Conservation (phyloP, 2,329 filamentous ascomycete genomes). For the Phialophora macrospora region DNA sequence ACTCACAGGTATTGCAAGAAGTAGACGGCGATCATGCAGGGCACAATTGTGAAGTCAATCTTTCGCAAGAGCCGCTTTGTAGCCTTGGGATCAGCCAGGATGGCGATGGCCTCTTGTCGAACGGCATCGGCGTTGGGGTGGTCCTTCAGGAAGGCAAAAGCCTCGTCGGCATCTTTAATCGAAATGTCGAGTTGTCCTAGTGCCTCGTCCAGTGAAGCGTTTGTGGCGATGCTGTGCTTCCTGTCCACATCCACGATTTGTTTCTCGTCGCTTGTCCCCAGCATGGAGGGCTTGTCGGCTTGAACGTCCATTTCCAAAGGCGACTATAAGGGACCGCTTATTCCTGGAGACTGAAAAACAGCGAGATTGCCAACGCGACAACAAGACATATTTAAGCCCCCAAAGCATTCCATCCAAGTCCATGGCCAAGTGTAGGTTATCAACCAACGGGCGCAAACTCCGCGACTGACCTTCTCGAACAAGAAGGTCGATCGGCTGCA, state of each 20-base stretch:
- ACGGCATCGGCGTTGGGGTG: conserved; percentile 33
- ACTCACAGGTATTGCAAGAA: conserved; percentile 42
- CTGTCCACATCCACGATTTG: conserved; percentile 1
- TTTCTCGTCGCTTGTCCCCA: neutral
- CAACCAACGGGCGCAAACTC: neutral
- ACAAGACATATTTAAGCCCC: conserved; percentile 12
- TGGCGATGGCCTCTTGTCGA: conserved; percentile 32
- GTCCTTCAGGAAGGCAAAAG: conserved; percentile 34
- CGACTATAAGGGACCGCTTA: neutral
- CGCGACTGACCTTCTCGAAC: neutral
- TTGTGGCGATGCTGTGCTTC: neutral
- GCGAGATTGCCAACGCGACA: neutral
- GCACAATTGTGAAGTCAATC: conserved; percentile 43
- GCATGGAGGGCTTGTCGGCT: conserved; percentile 6
- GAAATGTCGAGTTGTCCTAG: conserved; percentile 28
- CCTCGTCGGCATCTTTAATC: conserved; percentile 35
- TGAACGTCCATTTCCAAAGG: conserved; percentile 1
- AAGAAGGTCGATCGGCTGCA: conserved; percentile 7
- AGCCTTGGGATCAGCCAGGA: conserved; percentile 27
- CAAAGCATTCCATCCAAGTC: neutral
- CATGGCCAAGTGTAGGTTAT: neutral
- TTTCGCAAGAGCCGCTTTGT: conserved; percentile 40
- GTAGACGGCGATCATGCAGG: conserved; percentile 44
- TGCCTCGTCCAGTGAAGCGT: conserved; percentile 25
- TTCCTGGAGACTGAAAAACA: neutral